Conservation (phyloP, 192 early-diverging fungal genomes). For the Coemansia sp. region DNA sequence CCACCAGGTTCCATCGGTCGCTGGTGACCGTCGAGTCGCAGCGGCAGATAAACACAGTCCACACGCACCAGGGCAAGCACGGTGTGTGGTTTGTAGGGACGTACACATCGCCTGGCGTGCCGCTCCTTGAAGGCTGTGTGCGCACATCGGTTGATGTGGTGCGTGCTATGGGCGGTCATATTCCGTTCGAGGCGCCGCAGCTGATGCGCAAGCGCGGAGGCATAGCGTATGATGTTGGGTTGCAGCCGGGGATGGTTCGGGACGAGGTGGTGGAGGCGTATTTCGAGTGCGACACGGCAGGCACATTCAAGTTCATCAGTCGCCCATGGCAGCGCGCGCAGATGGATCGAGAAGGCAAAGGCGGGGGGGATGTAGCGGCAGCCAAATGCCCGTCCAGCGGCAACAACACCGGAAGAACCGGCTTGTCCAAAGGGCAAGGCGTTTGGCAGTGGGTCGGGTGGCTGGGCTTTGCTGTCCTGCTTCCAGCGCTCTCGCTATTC, state of each 20-base stretch:
- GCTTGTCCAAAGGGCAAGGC: background rate
- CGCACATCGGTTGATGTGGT: constrained; percentile 60
- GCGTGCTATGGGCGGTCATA: constrained; percentile 28
- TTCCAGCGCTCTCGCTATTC: constrained; percentile 13
- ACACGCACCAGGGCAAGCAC: constrained; percentile 34
- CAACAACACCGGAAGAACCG: too few species aligned
- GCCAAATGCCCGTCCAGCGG: background rate
- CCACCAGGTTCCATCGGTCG: constrained; percentile 60
- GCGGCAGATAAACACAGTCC: constrained; percentile 52
- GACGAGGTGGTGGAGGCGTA: constrained; percentile 42
- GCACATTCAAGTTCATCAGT: constrained; percentile 24
- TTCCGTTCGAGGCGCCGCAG: constrained; percentile 29
- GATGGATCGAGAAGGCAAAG: background rate
- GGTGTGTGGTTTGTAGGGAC: constrained; percentile 63
- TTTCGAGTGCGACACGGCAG: constrained; percentile 37
- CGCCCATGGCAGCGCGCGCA: constrained; percentile 1
- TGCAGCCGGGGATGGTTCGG: constrained; percentile 30
- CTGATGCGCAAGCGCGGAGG: constrained; percentile 11
- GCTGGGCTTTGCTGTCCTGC: constrained; percentile 17
- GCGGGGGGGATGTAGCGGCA: background rate
- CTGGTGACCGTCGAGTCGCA: constrained; percentile 61
- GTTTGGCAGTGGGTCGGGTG: constrained; percentile 20
- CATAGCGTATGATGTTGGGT: constrained; percentile 31
- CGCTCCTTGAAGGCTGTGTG: constrained; percentile 66
- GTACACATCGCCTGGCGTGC: constrained; percentile 64